Evolutionary conservation across 176 grass and related monocot species (phyloP).

Genomic region (Metroxylon sagu): DNA sequence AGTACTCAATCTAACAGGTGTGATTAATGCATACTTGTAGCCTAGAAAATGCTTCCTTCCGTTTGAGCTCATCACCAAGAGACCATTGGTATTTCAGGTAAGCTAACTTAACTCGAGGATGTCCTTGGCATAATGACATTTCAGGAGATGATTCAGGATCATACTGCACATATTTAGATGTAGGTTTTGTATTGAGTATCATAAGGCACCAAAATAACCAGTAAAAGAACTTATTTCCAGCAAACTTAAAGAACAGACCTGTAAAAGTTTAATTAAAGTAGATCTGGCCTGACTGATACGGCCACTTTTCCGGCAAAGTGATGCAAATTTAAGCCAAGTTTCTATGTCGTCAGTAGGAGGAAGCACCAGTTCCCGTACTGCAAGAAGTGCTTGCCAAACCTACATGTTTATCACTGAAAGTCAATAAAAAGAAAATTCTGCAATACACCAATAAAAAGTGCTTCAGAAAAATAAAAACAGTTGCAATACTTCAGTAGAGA

Average conservation of each 20-base stretch:
- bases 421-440: neutral
- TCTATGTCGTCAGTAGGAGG: conserved; percentile 94
- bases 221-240: neutral
- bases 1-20: neutral
- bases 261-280: conserved; percentile 92
- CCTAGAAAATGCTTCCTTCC: conserved; percentile 67
- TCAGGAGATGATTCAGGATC: conserved; percentile 83
- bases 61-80: conserved; percentile 76
- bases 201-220: too few species aligned
- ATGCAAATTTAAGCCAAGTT: conserved; percentile 96
- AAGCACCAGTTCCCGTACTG: conserved; percentile 93
- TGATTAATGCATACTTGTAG: conserved; percentile 57
- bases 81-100: conserved; percentile 95
- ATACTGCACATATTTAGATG: conserved; percentile 38
- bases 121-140: conserved; percentile 48
- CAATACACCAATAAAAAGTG: too few species aligned
- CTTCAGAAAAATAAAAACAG: too few species aligned
- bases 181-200: too few species aligned
- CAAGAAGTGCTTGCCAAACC: conserved; percentile 95
- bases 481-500: too few species aligned
- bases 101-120: conserved; percentile 86
- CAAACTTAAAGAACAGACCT: conserved; percentile 26
- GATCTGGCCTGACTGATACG: conserved; percentile 93
- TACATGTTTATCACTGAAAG: conserved; percentile 19
- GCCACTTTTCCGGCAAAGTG: conserved; percentile 93